Evolutionary conservation across 129 eudicot genomes (phyloP).

Genomic region (Pulicaria dysenterica): DNA sequence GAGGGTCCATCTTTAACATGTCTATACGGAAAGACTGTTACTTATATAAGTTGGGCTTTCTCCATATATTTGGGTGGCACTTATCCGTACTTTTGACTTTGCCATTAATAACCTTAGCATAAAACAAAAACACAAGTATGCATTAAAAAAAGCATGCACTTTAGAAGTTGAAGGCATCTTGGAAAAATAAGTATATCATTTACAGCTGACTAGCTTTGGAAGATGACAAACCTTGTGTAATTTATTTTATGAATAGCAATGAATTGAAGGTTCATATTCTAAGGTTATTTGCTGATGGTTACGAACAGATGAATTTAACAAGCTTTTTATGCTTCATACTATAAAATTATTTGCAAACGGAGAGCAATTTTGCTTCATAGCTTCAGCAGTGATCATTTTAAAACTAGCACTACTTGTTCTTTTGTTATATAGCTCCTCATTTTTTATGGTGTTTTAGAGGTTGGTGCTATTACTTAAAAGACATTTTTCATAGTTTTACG

Average conservation of each 20-base stretch:
- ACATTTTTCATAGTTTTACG: not conserved
- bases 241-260: not conserved
- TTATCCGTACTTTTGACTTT: not conserved
- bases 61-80: not conserved
- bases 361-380: not conserved
- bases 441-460: not conserved
- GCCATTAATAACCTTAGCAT: not conserved
- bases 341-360: no score
- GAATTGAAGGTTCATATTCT: not conserved
- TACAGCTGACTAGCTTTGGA: constrained; percentile 12
- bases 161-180: no score
- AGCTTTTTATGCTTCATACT: no score
- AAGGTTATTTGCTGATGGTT: not conserved
- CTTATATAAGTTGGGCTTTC: not conserved
- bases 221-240: not conserved
- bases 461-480: not conserved
- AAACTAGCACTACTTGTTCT: not conserved
- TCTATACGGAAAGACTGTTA: not conserved
- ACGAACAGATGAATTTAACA: not conserved
- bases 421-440: not conserved
- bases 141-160: not conserved
- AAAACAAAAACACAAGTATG: not conserved
- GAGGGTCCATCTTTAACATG: constrained; percentile 10
- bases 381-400: constrained; percentile 8
- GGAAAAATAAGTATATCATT: no score